Base-by-base conservation (phyloP, 1,139 yeast genomes). In the Kodamaea suecica region DNA sequence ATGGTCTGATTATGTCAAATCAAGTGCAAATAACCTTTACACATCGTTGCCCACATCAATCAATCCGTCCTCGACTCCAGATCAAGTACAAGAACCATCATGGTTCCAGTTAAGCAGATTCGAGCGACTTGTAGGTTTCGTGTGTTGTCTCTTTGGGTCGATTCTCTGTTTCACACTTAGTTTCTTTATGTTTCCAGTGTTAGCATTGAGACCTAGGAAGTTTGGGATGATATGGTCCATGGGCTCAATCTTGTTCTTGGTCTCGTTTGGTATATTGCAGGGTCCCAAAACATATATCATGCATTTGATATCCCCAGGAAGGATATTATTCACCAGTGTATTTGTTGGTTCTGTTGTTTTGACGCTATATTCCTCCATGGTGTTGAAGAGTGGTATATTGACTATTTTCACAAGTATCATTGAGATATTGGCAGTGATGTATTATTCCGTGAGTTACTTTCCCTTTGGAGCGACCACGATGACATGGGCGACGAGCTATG, bases 401-500 rank as follows among this genome's bases (percentile, higher is more conserved):
- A 88, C 97, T 0, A 63, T 92, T 21, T 53, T 88, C 12, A 80
- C 88, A 16, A 84, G 95, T 37, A 59, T 84, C 4, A 61, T 85
- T 16, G 97, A 92, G 58, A 66, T 88, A 13, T 62, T 92, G 42
- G 94, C 97, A 1, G 90, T 94, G 8, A 51, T 86, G 11, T 92
- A 94, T 70, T 92, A 92, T 56, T 81, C 92, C 0, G 71, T 92
- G 26, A 85, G 95, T 53, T 92, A 92, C 58, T 92, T 92, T 70
- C 98, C 98, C 20, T 85, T 88, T 65, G 97, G 97, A 8, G 87
- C 95, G 0, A 85, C 85, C 47, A 85, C 95, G 3, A 63, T 90
- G 49, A 80, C 88, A 35, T 81, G 87, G 78, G 80, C 92, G 30
- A 78, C 94, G 10, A 74, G 90, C 40, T 75, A 84, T 41, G 79